phyloP scores from a whole-genome alignment of 495 filamentous ascomycete species.

The Glarea lozoyensis region DNA sequence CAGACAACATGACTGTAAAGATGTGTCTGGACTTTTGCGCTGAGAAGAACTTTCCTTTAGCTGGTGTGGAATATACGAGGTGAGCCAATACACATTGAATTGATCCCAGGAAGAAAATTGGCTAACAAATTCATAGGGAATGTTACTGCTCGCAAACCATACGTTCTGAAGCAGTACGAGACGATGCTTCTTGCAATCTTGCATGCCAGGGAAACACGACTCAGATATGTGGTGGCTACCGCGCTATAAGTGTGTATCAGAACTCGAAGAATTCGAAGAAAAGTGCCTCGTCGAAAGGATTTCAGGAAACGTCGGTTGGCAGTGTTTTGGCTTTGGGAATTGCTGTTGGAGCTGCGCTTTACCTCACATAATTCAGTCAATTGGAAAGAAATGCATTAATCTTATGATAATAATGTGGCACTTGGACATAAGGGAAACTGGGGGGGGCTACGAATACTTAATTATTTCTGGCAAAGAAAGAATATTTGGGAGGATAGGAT shows the following conservation, averaged over 20 bases:
- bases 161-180: no score
- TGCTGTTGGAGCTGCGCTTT: conserved; percentile 11
- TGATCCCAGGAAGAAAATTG: no score
- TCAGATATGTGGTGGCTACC: conserved; percentile 35
- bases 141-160: conserved; percentile 39
- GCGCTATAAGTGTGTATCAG: conserved; percentile 28
- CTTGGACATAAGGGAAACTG: no score
- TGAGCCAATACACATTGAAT: no score
- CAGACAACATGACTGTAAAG: conserved; percentile 30
- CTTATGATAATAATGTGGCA: conserved; percentile 4
- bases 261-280: conserved; percentile 5
- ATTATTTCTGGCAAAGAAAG: no score
- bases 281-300: conserved; percentile 4
- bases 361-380: conserved; percentile 6
- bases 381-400: not conserved
- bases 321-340: conserved; percentile 16
- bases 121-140: no score
- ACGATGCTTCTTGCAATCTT: conserved; percentile 31
- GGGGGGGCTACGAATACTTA: no score
- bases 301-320: conserved; percentile 5
- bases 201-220: conserved; percentile 34
- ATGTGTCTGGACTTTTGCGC: conserved; percentile 33
- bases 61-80: conserved; percentile 39
- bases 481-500: no score
- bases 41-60: conserved; percentile 23